Conservation (phyloP, 176 grass and related monocot genomes). For the Guadua angustifolia region DNA sequence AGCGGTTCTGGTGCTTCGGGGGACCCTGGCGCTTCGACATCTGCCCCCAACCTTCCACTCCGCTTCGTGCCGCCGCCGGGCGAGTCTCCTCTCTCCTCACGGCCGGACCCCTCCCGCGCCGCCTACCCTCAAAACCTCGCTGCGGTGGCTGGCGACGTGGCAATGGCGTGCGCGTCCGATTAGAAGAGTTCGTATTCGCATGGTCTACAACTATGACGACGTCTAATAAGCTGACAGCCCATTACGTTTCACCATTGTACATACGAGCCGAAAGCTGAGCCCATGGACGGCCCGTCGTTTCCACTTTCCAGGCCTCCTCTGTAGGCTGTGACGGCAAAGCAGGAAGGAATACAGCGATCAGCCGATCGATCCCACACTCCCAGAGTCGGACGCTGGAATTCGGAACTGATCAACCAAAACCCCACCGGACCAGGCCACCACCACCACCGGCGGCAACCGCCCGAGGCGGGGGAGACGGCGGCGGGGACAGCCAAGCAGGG, state of each 20-base stretch:
- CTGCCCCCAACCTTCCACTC: constrained; percentile 1
- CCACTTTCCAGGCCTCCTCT: background rate
- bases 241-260: background rate
- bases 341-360: background rate
- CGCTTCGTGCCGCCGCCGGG: constrained; percentile 46
- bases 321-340: background rate
- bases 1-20: constrained; percentile 54
- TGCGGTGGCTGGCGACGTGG: constrained; percentile 21
- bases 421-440: background rate
- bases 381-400: background rate
- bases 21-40: constrained; percentile 57
- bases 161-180: constrained; percentile 30
- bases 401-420: background rate
- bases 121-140: constrained; percentile 36
- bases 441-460: background rate
- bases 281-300: background rate
- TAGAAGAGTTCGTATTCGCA: background rate
- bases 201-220: background rate
- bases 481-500: background rate
- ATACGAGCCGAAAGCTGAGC: background rate
- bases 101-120: background rate
- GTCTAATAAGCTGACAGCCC: background rate
- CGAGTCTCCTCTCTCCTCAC: background rate
- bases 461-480: background rate
- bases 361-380: background rate